These are phyloP conservation scores for Cladobotryum mycophilum DNA, from an alignment of 2,329 filamentous ascomycete species.

Conservation along the genomic window DNA sequence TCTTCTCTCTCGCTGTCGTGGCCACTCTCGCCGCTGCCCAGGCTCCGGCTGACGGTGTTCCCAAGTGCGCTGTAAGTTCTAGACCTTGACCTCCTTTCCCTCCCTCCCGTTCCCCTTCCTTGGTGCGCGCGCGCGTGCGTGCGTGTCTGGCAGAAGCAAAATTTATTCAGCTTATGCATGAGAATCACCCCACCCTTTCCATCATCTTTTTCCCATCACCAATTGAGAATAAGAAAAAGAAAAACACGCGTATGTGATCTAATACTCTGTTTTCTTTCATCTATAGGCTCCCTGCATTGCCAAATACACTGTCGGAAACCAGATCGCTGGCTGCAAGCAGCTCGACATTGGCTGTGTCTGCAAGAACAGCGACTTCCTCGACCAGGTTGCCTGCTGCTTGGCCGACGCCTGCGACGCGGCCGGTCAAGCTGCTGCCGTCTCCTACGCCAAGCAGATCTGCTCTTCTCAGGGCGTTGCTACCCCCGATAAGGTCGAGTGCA, in stretches of 20 bases:
- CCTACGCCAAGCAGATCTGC: slow-evolving; percentile 35
- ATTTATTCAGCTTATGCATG: neutral
- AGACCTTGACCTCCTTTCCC: neutral
- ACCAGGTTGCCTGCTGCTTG: slow-evolving; percentile 37
- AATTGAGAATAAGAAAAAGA: no score
- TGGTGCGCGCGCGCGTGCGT: neutral
- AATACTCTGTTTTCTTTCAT: neutral
- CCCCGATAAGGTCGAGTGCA: slow-evolving; percentile 33
- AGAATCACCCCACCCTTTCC: no score
- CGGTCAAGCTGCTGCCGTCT: slow-evolving; percentile 29
- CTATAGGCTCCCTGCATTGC: slow-evolving; percentile 27
- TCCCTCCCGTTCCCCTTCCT: neutral
- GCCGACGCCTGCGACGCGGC: slow-evolving; percentile 25
- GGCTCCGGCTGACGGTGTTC: slow-evolving; percentile 26
- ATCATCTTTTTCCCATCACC: no score
- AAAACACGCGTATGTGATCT: no score
- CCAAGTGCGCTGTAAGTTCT: slow-evolving; percentile 33
- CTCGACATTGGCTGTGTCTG: slow-evolving; percentile 38
- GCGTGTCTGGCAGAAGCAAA: neutral
- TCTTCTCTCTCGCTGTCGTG: slow-evolving; percentile 25
- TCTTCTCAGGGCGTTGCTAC: slow-evolving; percentile 28
- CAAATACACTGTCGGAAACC: slow-evolving; percentile 25
- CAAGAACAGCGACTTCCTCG: slow-evolving; percentile 34
- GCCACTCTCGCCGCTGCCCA: slow-evolving; percentile 31
- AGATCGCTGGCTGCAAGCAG: slow-evolving; percentile 32